Evolutionary conservation across 805 yeast genomes (phyloP).

Genomic region (Ogataea wickerhamii): DNA sequence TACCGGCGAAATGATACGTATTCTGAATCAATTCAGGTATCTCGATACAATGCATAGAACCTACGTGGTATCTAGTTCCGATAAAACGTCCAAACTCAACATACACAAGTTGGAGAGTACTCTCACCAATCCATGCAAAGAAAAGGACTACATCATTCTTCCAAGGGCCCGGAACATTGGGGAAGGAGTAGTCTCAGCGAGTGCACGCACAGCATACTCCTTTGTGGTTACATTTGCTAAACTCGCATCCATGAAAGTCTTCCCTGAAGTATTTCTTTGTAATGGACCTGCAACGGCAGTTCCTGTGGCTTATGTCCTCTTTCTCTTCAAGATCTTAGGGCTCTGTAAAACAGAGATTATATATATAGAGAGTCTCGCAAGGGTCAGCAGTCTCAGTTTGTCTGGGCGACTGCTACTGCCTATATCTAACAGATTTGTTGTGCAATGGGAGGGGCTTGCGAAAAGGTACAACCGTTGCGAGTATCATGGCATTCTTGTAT

Average conservation of each 20-base stretch:
- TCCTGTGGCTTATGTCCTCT: conserved; percentile 58
- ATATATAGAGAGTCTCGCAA: conserved; percentile 83
- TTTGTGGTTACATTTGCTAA: conserved; percentile 20
- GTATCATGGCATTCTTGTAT: conserved; percentile 75
- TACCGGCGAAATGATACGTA: conserved; percentile 90
- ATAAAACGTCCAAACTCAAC: conserved; percentile 41
- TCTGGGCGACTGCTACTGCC: conserved; percentile 73
- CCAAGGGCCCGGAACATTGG: conserved; percentile 39
- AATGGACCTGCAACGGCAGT: conserved; percentile 88
- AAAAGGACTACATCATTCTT: conserved; percentile 20
- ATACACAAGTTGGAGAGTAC: conserved; percentile 35
- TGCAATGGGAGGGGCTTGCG: conserved; percentile 79
- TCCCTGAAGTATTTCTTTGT: conserved; percentile 36
- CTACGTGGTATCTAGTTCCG: conserved; percentile 42
- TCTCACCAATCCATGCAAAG: conserved; percentile 7
- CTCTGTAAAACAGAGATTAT: conserved; percentile 53
- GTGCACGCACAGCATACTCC: conserved; percentile 33
- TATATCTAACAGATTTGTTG: conserved; percentile 72
- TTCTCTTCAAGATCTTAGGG: conserved; percentile 47
- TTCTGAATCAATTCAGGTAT: conserved; percentile 42
- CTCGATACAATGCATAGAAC: conserved; percentile 22
- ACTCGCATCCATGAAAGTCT: conserved; percentile 7
- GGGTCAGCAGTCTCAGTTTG: conserved; percentile 71
- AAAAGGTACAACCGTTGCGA: conserved; percentile 55
- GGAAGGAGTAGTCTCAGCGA: conserved; percentile 31